Evolutionary conservation across 768 basidiomycete species (phyloP), one percentile per base, ranked within the genome.

Genomic region (Phylloporus sp.): DNA sequence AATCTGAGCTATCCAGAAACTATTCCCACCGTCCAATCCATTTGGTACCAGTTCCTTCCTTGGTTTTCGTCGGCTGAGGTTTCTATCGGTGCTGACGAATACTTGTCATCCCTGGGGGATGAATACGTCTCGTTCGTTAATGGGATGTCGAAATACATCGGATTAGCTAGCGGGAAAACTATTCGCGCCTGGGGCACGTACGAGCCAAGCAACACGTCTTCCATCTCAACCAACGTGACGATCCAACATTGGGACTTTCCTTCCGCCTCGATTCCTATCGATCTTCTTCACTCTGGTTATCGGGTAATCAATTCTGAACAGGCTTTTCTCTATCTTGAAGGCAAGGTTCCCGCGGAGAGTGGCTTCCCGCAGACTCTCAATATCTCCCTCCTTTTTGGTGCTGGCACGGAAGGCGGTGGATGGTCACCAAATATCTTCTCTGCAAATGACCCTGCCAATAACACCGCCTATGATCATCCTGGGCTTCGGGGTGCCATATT

Each of bases 21-120:
- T 1, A 69, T 75, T 32, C 74, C 73, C 10, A 73, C 72, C 0
- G 62, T 77, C 38, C 69, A 76, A 52, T 62, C 68, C 8, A 69
- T 77, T 16, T 77, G 75, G 76, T 60, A 70, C 18, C 72, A 73
- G 50, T 61, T 70, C 50, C 63, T 75, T 23, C 68, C 72, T 1
- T 73, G 72, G 72, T 73, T 72, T 54, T 54, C 71, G 18, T 60
- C 70, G 46, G 42, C 59, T 10, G 73, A 77, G 48, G 73, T 78
- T 18, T 75, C 74, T 8, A 76, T 78, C 32, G 76, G 76, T 12
- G 74, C 74, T 23, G 76, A 77, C 47, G 74, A 77, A 59, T 77
- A 76, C 52, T 51, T 56, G 10, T 34, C 68, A 8, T 56, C 64
- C 6, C 58, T 76, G 9, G 76, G 73, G 3, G 63, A 75, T 44